phyloP scores from a whole-genome alignment of 805 yeast genomes.

The Saccharomycopsis malanga region DNA sequence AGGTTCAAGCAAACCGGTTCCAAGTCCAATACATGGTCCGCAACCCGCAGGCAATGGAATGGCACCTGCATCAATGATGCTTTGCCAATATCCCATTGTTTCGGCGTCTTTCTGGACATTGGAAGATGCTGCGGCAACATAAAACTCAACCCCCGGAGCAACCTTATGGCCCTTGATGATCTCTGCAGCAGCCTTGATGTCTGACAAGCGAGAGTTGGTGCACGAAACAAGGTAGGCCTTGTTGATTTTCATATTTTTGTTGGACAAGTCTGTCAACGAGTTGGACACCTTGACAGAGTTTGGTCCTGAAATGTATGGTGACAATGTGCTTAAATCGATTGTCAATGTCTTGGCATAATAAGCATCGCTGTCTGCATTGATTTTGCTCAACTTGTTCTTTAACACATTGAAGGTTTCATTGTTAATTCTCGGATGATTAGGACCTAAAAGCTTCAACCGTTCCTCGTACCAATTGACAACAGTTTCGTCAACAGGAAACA shows the following conservation, averaged over 20 bases:
- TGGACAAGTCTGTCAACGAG: slow-evolving; percentile 66
- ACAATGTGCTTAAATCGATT: slow-evolving; percentile 69
- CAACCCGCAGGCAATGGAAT: slow-evolving; percentile 96
- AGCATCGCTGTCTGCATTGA: slow-evolving; percentile 67
- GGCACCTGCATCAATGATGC: slow-evolving; percentile 86
- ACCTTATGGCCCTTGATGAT: slow-evolving; percentile 76
- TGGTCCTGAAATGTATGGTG: slow-evolving; percentile 93
- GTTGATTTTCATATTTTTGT: slow-evolving; percentile 68
- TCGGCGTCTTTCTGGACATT: slow-evolving; percentile 92
- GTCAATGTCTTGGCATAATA: slow-evolving; percentile 81
- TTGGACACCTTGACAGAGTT: slow-evolving; percentile 91
- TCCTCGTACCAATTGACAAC: slow-evolving; percentile 69
- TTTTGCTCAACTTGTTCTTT: slow-evolving; percentile 32
- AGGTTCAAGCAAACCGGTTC: slow-evolving; percentile 85
- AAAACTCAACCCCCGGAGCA: slow-evolving; percentile 87
- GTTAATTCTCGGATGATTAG: slow-evolving; percentile 74
- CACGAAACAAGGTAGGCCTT: slow-evolving; percentile 98
- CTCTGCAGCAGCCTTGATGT: slow-evolving; percentile 90
- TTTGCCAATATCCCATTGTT: slow-evolving; percentile 86
- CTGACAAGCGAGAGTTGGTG: slow-evolving; percentile 90
- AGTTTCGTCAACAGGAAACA: slow-evolving; percentile 90
- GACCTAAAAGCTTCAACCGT: slow-evolving; percentile 40
- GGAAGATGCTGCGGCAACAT: slow-evolving; percentile 95
- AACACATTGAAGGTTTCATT: slow-evolving; percentile 48
- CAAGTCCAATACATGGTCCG: slow-evolving; percentile 98